phyloP scores from a whole-genome alignment of 208 protist species.

The Leishmania aethiopica region DNA sequence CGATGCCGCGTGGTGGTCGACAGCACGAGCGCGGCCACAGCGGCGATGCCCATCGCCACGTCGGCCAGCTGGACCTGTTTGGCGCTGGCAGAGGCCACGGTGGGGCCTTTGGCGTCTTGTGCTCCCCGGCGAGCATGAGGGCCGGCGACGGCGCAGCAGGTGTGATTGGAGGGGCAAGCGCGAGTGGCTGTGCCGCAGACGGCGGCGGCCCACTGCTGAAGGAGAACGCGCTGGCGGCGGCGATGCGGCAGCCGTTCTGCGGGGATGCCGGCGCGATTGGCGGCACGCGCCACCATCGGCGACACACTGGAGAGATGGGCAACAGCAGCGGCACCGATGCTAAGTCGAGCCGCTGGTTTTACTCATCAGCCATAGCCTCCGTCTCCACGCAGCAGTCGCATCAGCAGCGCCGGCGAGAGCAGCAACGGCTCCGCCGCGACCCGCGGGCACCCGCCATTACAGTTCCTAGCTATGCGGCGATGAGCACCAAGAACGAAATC shows the following conservation, averaged over 20 bases:
- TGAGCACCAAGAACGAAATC: slow-evolving; percentile 23
- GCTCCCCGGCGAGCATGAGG: not conserved
- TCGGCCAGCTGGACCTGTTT: not conserved
- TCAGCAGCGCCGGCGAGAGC: slow-evolving; percentile 3
- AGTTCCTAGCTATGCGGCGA: slow-evolving; percentile 31
- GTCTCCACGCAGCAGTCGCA: slow-evolving; percentile 14
- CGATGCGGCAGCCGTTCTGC: slow-evolving; percentile 42
- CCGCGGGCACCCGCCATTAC: slow-evolving; percentile 16
- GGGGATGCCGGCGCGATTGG: not conserved
- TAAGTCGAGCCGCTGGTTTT: slow-evolving; percentile 21
- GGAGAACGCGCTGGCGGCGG: slow-evolving; percentile 44
- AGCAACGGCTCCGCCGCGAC: slow-evolving; percentile 7
- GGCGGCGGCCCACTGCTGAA: slow-evolving; percentile 25
- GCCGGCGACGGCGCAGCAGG: not conserved
- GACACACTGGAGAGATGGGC: not conserved
- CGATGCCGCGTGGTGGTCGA: slow-evolving; percentile 8
- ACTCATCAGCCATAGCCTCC: slow-evolving; percentile 7
- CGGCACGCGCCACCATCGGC: slow-evolving; percentile 1
- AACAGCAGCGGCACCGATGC: not conserved
- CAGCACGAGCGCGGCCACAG: slow-evolving; percentile 24
- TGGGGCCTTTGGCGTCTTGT: not conserved
- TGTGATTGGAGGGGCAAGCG: not conserved
- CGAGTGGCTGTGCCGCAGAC: not conserved
- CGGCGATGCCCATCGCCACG: not conserved
- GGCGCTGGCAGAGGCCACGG: not conserved